phyloP scores from a whole-genome alignment of 2,329 filamentous ascomycete genomes.

The Trichophyton verrucosum region DNA sequence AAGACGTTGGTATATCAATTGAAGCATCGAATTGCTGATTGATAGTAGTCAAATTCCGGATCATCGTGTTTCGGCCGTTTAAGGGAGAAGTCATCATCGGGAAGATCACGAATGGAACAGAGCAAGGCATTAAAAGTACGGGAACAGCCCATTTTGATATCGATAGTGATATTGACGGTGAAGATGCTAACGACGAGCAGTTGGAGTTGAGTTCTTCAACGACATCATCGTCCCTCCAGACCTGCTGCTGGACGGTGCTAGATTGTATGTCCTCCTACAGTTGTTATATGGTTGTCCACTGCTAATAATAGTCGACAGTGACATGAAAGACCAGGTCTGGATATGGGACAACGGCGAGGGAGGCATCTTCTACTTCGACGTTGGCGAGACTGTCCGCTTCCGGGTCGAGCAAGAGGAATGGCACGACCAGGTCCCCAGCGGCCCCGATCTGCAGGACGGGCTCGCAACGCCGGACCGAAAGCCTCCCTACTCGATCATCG shows the following conservation, averaged over 20 bases:
- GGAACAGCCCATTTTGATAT: background rate
- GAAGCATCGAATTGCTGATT: background rate
- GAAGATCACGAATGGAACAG: conserved; percentile 62
- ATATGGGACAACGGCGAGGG: conserved; percentile 66
- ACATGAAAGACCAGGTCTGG: conserved; percentile 66
- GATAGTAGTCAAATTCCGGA: conserved; percentile 67
- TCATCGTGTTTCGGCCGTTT: conserved; percentile 91
- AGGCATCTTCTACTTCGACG: conserved; percentile 71
- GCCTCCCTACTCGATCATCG: conserved; percentile 41
- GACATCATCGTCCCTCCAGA: conserved; percentile 71
- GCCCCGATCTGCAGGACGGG: conserved; percentile 52
- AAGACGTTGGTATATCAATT: background rate
- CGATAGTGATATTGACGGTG: conserved; percentile 10
- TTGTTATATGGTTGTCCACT: conserved; percentile 12
- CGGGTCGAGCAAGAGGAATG: conserved; percentile 78
- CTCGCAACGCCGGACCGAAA: conserved; percentile 44
- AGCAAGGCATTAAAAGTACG: conserved; percentile 59
- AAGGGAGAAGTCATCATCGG: conserved; percentile 85
- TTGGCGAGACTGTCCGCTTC: conserved; percentile 77
- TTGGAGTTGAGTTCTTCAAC: conserved; percentile 85
- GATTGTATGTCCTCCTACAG: conserved; percentile 45
- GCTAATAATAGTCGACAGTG: conserved; percentile 33
- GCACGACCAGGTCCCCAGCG: conserved; percentile 71
- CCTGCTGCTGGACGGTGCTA: conserved; percentile 60
- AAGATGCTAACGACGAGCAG: conserved; percentile 25